Conservation (phyloP, 306 rosid genomes). For the Medicago ruthenica region DNA sequence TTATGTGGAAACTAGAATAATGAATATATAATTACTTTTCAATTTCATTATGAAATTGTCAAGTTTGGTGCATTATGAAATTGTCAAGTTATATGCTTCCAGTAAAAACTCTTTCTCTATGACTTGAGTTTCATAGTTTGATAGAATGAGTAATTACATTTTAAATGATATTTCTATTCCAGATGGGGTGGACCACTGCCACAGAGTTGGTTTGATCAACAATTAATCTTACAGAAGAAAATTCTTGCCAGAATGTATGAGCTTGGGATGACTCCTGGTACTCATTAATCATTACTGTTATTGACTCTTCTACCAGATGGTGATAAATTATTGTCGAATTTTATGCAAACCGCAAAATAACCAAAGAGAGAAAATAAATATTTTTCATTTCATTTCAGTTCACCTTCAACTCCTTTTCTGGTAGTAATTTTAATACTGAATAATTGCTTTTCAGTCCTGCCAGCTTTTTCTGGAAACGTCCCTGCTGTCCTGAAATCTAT, state of each 20-base stretch:
- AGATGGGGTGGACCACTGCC: constrained; percentile 98
- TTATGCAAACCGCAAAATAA: constrained; percentile 10
- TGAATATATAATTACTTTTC: constrained; percentile 27
- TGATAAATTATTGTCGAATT: constrained; percentile 11
- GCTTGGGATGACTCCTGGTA: constrained; percentile 98
- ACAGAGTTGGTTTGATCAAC: constrained; percentile 89
- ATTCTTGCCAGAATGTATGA: constrained; percentile 78
- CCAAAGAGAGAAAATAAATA: background rate
- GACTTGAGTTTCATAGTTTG: constrained; percentile 18
- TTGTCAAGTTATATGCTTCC: constrained; percentile 17
- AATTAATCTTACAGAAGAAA: constrained; percentile 77
- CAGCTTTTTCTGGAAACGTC: constrained; percentile 94
- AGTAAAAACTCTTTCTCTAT: constrained; percentile 19
- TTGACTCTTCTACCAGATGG: background rate
- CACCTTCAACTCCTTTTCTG: constrained; percentile 17
- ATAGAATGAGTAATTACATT: constrained; percentile 20
- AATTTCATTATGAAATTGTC: constrained; percentile 31
- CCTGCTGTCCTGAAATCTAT: constrained; percentile 73
- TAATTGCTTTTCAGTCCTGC: constrained; percentile 74
- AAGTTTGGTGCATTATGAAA: constrained; percentile 22
- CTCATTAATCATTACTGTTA: constrained; percentile 21
- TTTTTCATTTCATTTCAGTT: constrained; percentile 32
- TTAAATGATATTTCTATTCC: constrained; percentile 33
- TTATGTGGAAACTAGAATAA: constrained; percentile 24
- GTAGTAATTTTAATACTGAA: constrained; percentile 19